phyloP scores from a whole-genome alignment of 1,284 basidiomycete genomes.

The Ceratobasidium sp. region DNA sequence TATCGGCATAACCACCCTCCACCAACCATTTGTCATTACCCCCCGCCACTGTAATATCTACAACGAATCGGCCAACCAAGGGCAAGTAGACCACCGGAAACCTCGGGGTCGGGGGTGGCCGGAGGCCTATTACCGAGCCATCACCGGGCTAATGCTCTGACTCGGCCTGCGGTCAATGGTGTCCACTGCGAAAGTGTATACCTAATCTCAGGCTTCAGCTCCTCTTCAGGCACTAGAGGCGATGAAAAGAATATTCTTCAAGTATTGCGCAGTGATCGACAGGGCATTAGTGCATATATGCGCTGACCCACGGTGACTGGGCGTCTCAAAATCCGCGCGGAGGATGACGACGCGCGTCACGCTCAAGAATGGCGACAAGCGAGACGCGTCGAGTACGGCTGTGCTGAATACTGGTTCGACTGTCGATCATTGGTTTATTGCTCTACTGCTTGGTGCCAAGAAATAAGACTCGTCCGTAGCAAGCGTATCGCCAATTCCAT shows the following conservation, averaged over 20 bases:
- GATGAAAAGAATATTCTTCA: not conserved
- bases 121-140: constrained; percentile 15
- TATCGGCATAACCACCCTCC: too few relatives aligned
- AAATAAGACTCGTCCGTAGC: too few relatives aligned
- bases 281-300: not conserved
- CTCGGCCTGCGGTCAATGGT: too few relatives aligned
- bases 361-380: too few relatives aligned
- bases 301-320: not conserved
- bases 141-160: not conserved
- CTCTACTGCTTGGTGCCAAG: not conserved
- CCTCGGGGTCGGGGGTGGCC: constrained; percentile 24
- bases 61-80: not conserved
- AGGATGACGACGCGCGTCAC: not conserved
- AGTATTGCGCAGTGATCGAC: not conserved
- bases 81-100: not conserved
- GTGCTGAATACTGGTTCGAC: not conserved
- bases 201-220: too few relatives aligned
- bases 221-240: not conserved
- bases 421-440: not conserved
- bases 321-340: not conserved
- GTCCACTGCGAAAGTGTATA: too few relatives aligned
- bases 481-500: too few relatives aligned
- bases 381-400: too few relatives aligned
- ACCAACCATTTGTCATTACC: too few relatives aligned
- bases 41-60: too few relatives aligned